phyloP scores from a whole-genome alignment of 352 stramenopile genomes.

The Pythium vanterpoolii region DNA sequence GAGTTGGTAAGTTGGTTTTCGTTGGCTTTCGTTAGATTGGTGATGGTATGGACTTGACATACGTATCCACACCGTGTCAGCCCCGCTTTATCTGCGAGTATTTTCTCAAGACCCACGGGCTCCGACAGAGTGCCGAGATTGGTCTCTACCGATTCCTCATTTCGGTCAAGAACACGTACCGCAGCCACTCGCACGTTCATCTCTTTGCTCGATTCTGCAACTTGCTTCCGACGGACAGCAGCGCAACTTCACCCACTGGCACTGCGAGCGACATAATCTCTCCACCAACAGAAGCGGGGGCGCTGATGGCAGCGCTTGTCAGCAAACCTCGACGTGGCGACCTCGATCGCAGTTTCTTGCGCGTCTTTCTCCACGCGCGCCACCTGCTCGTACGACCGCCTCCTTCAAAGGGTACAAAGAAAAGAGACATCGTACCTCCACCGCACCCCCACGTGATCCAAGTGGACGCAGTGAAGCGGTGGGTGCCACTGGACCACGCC shows the following conservation, averaged over 20 bases:
- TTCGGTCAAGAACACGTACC: conserved; percentile 58
- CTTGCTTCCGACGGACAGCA: conserved; percentile 26
- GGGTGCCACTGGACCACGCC: conserved; percentile 63
- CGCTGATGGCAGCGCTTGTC: conserved; percentile 15
- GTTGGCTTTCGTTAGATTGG: background rate
- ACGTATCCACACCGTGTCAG: conserved; percentile 17
- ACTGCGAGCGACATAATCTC: background rate
- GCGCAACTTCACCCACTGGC: no score
- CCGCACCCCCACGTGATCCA: conserved; percentile 40
- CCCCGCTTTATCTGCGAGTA: conserved; percentile 67
- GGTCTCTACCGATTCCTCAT: conserved; percentile 68
- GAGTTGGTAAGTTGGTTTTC: conserved; percentile 29
- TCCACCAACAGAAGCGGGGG: background rate
- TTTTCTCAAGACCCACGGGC: conserved; percentile 63
- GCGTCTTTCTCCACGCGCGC: conserved; percentile 58
- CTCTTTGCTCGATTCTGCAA: conserved; percentile 65
- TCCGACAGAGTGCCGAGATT: conserved; percentile 63
- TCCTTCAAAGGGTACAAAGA: conserved; percentile 9
- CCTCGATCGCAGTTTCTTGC: conserved; percentile 61
- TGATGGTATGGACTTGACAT: background rate
- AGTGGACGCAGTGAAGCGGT: conserved; percentile 45
- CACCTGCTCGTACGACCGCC: conserved; percentile 38
- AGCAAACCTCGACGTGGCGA: conserved; percentile 29
- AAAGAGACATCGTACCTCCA: background rate
- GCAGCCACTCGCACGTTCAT: conserved; percentile 44